phyloP scores from a whole-genome alignment of 768 basidiomycete genomes.

The Boletus patriciae region DNA sequence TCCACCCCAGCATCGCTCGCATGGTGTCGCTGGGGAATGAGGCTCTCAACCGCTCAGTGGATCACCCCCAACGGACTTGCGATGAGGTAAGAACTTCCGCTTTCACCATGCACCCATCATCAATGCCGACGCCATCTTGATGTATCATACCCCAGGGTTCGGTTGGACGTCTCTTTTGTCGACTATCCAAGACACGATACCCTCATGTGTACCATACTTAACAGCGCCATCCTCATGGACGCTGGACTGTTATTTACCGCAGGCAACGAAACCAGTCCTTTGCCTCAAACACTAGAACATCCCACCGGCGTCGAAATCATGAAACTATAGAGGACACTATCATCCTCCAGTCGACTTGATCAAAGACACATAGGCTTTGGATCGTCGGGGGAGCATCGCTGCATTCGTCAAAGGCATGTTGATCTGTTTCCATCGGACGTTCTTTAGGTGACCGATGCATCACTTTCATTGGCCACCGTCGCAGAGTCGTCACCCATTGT shows the following conservation, averaged over 20 bases:
- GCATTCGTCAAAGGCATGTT: slow-evolving; percentile 89
- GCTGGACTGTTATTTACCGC: slow-evolving; percentile 94
- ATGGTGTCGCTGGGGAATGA: slow-evolving; percentile 52
- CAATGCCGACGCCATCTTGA: not conserved
- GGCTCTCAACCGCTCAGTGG: slow-evolving; percentile 67
- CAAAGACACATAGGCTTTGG: slow-evolving; percentile 89
- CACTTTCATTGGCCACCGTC: slow-evolving; percentile 69
- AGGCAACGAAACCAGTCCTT: slow-evolving; percentile 97
- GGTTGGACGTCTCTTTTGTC: slow-evolving; percentile 96
- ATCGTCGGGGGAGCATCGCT: slow-evolving; percentile 93
- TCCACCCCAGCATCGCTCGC: slow-evolving; percentile 26
- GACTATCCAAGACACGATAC: slow-evolving; percentile 98
- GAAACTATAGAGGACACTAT: slow-evolving; percentile 98
- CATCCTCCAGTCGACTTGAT: slow-evolving; percentile 96
- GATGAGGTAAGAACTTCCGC: slow-evolving; percentile 55
- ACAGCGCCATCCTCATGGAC: slow-evolving; percentile 99
- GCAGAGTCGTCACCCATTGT: slow-evolving; percentile 98
- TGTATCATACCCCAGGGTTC: slow-evolving; percentile 82
- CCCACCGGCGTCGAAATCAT: slow-evolving; percentile 98
- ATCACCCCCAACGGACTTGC: slow-evolving; percentile 62
- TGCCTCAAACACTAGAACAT: slow-evolving; percentile 98
- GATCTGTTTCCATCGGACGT: not conserved
- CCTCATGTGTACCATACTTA: slow-evolving; percentile 99
- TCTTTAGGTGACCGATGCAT: not conserved
- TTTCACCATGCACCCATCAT: not conserved